These are phyloP conservation scores for Hortaea werneckii DNA, from an alignment of 2,329 filamentous ascomycete genomes.

Conservation along the genomic window DNA sequence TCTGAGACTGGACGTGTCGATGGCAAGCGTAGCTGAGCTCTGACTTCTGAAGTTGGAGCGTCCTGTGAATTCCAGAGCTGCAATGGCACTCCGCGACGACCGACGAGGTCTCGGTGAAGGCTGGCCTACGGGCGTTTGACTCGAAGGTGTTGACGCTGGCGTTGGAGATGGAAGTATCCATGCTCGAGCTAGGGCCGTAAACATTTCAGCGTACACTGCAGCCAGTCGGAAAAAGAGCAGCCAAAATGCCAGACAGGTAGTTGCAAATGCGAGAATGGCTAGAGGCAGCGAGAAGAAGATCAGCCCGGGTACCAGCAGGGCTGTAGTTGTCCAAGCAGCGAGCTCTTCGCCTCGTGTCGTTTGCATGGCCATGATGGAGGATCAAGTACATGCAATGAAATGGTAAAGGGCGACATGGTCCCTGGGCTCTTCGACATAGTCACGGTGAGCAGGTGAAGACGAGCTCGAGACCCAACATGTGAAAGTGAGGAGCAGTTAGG, in stretches of 20 bases:
- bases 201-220: conserved; percentile 34
- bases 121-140: not conserved
- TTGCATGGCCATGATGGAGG: not conserved
- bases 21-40: conserved; percentile 4
- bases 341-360: not conserved
- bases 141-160: conserved; percentile 3
- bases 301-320: not conserved
- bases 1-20: conserved; percentile 8
- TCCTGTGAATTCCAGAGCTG: not conserved
- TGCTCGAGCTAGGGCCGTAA: conserved; percentile 28
- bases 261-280: conserved; percentile 4
- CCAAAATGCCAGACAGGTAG: conserved; percentile 9
- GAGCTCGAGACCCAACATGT: too few species aligned
- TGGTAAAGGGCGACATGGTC: too few species aligned
- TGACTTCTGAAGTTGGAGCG: not conserved
- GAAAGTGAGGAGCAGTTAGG: too few species aligned
- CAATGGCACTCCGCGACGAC: conserved; percentile 9
- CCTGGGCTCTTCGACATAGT: too few species aligned
- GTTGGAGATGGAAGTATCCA: conserved; percentile 19
- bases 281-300: conserved; percentile 6
- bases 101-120: conserved; percentile 23
- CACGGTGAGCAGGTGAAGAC: too few species aligned
- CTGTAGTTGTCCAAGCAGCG: not conserved
- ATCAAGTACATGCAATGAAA: too few species aligned
- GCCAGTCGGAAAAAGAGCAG: conserved; percentile 30